These are phyloP conservation scores for Pancytospora philotis DNA, from an alignment of 371 early-diverging fungal species.

Conservation along the genomic window DNA sequence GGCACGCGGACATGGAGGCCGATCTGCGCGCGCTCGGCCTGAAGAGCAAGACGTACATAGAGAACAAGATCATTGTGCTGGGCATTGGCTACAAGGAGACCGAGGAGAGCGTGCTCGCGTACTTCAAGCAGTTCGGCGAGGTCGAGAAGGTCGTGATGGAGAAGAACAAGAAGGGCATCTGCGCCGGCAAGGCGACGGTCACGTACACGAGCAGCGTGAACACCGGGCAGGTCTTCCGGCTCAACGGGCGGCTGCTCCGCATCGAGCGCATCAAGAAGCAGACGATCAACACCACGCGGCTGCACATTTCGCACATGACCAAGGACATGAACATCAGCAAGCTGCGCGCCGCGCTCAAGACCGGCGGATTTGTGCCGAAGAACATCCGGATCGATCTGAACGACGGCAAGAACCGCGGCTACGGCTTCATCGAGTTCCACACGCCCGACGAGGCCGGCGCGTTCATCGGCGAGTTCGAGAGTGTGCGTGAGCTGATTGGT, in stretches of 20 bases:
- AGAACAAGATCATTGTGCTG: slow-evolving; percentile 43
- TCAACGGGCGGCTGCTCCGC: slow-evolving; percentile 44
- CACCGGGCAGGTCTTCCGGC: slow-evolving; percentile 34
- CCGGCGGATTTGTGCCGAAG: slow-evolving; percentile 29
- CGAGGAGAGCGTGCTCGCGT: slow-evolving; percentile 42
- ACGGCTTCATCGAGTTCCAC: slow-evolving; percentile 54
- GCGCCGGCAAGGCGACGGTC: slow-evolving; percentile 55
- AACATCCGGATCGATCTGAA: slow-evolving; percentile 39
- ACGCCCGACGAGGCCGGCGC: slow-evolving; percentile 43
- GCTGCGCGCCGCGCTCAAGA: slow-evolving; percentile 40
- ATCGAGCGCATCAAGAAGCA: slow-evolving; percentile 53
- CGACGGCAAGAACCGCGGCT: slow-evolving; percentile 50
- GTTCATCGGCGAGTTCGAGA: slow-evolving; percentile 37
- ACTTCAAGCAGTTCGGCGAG: slow-evolving; percentile 47
- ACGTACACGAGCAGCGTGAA: slow-evolving; percentile 38
- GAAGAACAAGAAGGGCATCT: slow-evolving; percentile 42
- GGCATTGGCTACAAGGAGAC: slow-evolving; percentile 52
- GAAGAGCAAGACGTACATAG: slow-evolving; percentile 11
- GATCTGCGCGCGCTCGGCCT: slow-evolving; percentile 2
- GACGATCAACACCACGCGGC: slow-evolving; percentile 40
- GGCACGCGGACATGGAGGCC: slow-evolving; percentile 1
- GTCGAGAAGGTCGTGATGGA: slow-evolving; percentile 46
- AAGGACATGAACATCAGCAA: slow-evolving; percentile 45
- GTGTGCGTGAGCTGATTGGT: slow-evolving; percentile 37
- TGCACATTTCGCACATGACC: slow-evolving; percentile 49